Evolutionary conservation across 108 stramenopile species (phyloP).

Genomic region (Seminavis robusta): DNA sequence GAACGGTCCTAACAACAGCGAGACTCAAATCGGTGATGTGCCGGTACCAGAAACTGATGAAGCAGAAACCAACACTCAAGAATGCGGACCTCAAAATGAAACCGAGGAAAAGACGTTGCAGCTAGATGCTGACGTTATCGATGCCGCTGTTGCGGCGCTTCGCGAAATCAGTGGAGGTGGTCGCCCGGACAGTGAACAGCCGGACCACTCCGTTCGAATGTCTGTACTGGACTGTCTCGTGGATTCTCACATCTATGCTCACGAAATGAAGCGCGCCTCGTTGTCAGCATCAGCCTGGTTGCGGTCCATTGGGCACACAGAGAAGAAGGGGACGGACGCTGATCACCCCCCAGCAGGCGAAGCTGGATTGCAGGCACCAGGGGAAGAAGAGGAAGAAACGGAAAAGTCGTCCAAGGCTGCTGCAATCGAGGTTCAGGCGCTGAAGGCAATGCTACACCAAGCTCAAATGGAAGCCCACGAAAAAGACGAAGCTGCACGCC

Average conservation of each 20-base stretch:
- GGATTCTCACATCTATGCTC: conserved; percentile 57
- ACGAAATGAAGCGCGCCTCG: conserved; percentile 57
- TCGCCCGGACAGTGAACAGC: too few relatives aligned
- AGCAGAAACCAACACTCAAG: conserved; percentile 6
- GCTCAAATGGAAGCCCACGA: conserved; percentile 26
- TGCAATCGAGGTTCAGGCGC: conserved; percentile 25
- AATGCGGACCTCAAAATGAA: not conserved
- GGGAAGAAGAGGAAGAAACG: not conserved
- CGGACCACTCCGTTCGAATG: too few relatives aligned
- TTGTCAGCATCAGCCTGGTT: conserved; percentile 67
- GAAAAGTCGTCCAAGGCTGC: conserved; percentile 6
- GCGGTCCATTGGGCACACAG: conserved; percentile 36
- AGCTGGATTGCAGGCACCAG: conserved; percentile 2
- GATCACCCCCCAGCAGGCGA: not conserved
- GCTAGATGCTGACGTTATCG: too few relatives aligned
- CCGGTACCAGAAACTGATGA: not conserved
- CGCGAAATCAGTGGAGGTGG: too few relatives aligned
- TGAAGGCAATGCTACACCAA: conserved; percentile 42
- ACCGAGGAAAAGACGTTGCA: too few relatives aligned
- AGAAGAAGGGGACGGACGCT: not conserved
- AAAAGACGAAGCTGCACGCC: conserved; percentile 30
- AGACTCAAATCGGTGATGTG: not conserved
- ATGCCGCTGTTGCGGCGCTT: too few relatives aligned
- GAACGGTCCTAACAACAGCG: not conserved
- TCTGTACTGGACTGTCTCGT: conserved; percentile 42